Base-by-base conservation (phyloP, 2,329 filamentous ascomycete species). In the Aplosporella prunicola region DNA sequence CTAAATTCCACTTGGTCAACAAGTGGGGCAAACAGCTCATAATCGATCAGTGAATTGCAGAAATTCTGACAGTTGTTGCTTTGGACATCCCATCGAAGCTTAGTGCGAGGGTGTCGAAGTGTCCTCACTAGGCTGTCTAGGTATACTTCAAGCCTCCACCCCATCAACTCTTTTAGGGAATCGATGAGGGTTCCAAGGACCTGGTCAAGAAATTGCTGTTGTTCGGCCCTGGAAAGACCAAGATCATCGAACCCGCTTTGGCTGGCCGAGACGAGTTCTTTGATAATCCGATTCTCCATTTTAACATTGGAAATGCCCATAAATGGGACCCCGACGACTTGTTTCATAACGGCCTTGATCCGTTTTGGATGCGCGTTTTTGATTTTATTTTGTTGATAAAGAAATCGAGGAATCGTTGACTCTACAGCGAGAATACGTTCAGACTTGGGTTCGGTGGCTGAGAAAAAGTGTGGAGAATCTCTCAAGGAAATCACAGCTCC, bases 341-440 rank as follows among this genome's bases (percentile, higher is more conserved):
- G 61, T 39, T 65, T 65, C 55, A 64, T 55, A 29, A 62, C 46
- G 20, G 51, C 52, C 27, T 61, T 61, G 48, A 57, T 60, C 23
- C 56, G 51, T 41, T 60, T 32, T 6, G 16, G 30, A 3, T 18
- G 15, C 1, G 8, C 2, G 6, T 5, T 7, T 8, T 4, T 14
- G 7, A 20, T 8, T 10, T 32, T 20, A 8, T 10, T 8, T n/a
- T 22, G 16, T 1, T 16, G 6, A 20, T 32, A 32, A 2, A 32
- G 3, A 9, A 5, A 13, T 11, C 30, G 15, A 5, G 16, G 16
- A 13, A 5, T 20, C 8, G 10, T 13, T 5, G 7, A 14, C 2
- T 10, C 9, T 3, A 32, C 11, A 9, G 30, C 30, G 14, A 32
- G 30, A 9, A 20, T 20, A 5, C 11, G 15, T 3, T 18, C 9